phyloP scores from a whole-genome alignment of 768 basidiomycete species.

The Leccinum variicolor region DNA sequence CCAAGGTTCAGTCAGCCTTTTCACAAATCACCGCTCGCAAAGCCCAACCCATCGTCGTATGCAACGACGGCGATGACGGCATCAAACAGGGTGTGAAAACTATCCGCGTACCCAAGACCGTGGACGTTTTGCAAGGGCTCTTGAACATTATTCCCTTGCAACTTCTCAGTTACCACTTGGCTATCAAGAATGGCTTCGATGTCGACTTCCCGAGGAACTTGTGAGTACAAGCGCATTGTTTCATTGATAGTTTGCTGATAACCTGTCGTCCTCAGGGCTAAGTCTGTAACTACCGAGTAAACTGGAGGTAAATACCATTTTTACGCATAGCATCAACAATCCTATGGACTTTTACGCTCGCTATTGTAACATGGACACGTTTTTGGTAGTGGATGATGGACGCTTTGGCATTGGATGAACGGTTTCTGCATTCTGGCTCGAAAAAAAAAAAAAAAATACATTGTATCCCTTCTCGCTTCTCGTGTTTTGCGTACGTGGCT shows the following conservation, averaged over 20 bases:
- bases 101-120: conserved; percentile 91
- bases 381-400: conserved; percentile 28
- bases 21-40: conserved; percentile 97
- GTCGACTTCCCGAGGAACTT: conserved; percentile 98
- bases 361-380: conserved; percentile 17
- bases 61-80: conserved; percentile 86
- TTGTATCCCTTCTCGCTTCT: neutral
- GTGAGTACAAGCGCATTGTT: conserved; percentile 41
- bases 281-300: conserved; percentile 76
- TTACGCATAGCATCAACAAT: neutral
- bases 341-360: conserved; percentile 14
- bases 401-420: conserved; percentile 26
- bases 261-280: conserved; percentile 46
- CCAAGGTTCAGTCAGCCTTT: conserved; percentile 96
- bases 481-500: neutral
- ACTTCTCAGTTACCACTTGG: conserved; percentile 93
- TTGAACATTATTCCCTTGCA: conserved; percentile 97
- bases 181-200: conserved; percentile 93
- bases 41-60: conserved; percentile 92
- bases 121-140: conserved; percentile 92
- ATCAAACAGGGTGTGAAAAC: conserved; percentile 76
- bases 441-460: neutral
- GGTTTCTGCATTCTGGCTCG: conserved; percentile 2
- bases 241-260: conserved; percentile 8
- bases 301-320: neutral